Evolutionary conservation across 306 rosid species (phyloP).

Genomic region (Myrica gale): DNA sequence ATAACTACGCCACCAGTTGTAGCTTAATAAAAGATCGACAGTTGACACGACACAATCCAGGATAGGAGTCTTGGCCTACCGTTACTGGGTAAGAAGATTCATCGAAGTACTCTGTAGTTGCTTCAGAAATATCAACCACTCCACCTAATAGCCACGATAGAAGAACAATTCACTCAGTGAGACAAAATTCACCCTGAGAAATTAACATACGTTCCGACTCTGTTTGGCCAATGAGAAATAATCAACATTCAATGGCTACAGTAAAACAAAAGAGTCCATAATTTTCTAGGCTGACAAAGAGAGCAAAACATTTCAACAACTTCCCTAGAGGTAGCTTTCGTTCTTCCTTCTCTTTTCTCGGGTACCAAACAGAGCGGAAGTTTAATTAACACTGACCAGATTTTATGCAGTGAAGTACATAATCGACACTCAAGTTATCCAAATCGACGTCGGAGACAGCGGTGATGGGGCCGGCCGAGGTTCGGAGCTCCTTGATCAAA

Average conservation of each 20-base stretch:
- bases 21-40: too few relatives aligned
- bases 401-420: slow-evolving; percentile 43
- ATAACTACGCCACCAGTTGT: neutral
- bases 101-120: slow-evolving; percentile 32
- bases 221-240: neutral
- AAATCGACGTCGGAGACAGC: slow-evolving; percentile 31
- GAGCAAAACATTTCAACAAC: neutral
- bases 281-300: too few relatives aligned
- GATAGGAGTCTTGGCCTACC: slow-evolving; percentile 26
- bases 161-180: neutral
- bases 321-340: neutral
- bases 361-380: neutral
- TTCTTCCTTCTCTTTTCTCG: neutral
- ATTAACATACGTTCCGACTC: neutral
- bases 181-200: neutral
- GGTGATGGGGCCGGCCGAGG: slow-evolving; percentile 33
- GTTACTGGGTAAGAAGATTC: slow-evolving; percentile 38
- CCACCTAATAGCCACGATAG: slow-evolving; percentile 34
- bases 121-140: slow-evolving; percentile 49
- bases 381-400: slow-evolving; percentile 35
- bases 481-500: slow-evolving; percentile 39
- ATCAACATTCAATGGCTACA: neutral
- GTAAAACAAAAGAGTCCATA: too few relatives aligned
- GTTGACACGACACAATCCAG: neutral
- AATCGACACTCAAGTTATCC: slow-evolving; percentile 48